Evolutionary conservation across 352 stramenopile species (phyloP), one percentile per base, ranked within the genome.

Genomic region (Globisporangium splendens): DNA sequence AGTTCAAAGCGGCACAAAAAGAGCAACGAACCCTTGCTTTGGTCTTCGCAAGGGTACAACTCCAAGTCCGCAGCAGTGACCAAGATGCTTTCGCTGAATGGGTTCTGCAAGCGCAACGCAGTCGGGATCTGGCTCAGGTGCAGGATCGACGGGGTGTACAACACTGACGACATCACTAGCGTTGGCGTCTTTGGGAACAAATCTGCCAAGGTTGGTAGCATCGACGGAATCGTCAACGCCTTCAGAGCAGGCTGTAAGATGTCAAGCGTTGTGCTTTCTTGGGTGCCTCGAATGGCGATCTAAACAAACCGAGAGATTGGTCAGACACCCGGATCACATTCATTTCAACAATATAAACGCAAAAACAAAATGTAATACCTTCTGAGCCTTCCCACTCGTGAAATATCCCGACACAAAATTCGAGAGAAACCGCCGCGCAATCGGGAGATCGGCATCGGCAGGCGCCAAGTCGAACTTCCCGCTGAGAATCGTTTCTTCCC

Each of bases 391-490:
- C 3, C 78, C 81, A 50, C 82, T 61, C 2, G 83, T 91, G 50
- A 89, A 93, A 65, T 89, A 93, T 2, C 85, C 85, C 21, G 58
- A 84, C 7, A 94, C 85, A 60, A 94, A 94, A 48, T 91, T 91
- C 3, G 85, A 94, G n/a, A 94, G 64, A 54, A 94, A 94, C 33
- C 54, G 73, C 33, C 75, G 62, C 12, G 79, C 68, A 15, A 56
- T 69, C 0, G 46, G 50, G 14, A 72, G 22, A 41, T 88, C 77
- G 1, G 42, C 43, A 10, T 31, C 28, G 0, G 54, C 52, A 15
- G 85, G 85, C 20, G 75, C 58, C n/a, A 89, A 90, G 20, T 72
- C 62, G 31, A 94, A 94, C 31, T 21, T 73, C 41, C 83, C 85
- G 1, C 44, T 59, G 18, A 94, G 52, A 56, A 88, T 54, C 1